These are phyloP conservation scores for Ganoderma leucocontextum DNA, from an alignment of 1,284 basidiomycete species.

Conservation along the genomic window DNA sequence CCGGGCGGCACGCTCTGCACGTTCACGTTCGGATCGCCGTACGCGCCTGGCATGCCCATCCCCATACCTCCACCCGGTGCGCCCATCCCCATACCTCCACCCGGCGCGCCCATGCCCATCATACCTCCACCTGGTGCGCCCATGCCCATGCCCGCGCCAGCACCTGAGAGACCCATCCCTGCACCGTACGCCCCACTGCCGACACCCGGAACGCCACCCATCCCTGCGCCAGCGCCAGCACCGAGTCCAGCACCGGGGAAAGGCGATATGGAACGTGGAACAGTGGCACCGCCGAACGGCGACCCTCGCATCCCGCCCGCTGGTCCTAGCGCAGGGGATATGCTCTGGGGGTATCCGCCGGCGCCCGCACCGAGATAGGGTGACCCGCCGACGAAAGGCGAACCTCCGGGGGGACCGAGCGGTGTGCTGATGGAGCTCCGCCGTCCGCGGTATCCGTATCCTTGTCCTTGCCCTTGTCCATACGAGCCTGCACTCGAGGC, in stretches of 20 bases:
- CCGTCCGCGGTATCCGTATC: constrained; percentile 8
- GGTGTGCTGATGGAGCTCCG: constrained; percentile 16
- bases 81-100: not conserved
- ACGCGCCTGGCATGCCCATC: constrained; percentile 1
- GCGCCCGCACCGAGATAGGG: constrained; percentile 1
- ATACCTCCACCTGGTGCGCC: not conserved
- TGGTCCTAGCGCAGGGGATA: constrained; percentile 4
- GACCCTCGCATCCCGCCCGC: constrained; percentile 10
- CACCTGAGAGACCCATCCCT: not conserved
- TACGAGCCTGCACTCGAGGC: constrained; percentile 11
- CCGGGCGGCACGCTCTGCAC: constrained; percentile 25
- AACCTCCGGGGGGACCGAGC: constrained; percentile 11
- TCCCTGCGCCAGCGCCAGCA: not conserved
- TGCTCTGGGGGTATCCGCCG: not conserved
- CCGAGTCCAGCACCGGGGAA: not conserved
- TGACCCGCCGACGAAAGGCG: constrained; percentile 7
- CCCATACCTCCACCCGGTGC: not conserved
- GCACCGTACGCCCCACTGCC: not conserved
- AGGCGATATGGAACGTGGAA: constrained; percentile 6
- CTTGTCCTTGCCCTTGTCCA: not conserved
- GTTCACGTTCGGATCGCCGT: constrained; percentile 11
- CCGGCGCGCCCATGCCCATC: constrained; percentile 6
- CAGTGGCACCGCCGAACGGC: not conserved
- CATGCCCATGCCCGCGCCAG: constrained; percentile 7
- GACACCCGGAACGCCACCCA: not conserved